Percentiles rank a stretch among this genome's conserved stretches.
phyloP scores from a whole-genome alignment of 371 early-diverging fungal species.

The Mucor racemosus region DNA sequence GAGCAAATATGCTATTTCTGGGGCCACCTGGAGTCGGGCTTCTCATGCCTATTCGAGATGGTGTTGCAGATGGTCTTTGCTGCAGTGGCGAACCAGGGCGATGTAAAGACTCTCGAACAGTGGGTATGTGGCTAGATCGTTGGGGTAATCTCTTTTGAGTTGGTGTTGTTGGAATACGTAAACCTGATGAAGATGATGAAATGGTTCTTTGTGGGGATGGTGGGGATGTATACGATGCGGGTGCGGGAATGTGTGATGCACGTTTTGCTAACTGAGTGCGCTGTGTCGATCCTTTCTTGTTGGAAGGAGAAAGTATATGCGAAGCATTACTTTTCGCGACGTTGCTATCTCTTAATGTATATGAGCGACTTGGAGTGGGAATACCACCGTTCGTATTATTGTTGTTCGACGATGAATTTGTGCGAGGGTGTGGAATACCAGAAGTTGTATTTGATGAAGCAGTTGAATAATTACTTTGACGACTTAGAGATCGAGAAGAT shows the following conservation, averaged over 20 bases:
- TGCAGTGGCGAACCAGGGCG: constrained; percentile 22
- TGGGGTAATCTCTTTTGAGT: constrained; percentile 22
- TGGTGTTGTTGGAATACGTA: constrained; percentile 17
- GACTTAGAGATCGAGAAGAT: constrained; percentile 46
- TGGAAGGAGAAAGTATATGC: constrained; percentile 7
- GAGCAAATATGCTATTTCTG: constrained; percentile 15
- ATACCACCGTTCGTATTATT: constrained; percentile 15
- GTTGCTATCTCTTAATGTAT: constrained; percentile 19
- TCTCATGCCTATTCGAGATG: constrained; percentile 25
- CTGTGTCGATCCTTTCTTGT: constrained; percentile 15
- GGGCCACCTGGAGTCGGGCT: constrained; percentile 26
- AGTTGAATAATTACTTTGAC: constrained; percentile 48
- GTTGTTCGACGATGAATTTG: constrained; percentile 10
- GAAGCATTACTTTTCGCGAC: constrained; percentile 1
- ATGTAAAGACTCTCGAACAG: constrained; percentile 24
- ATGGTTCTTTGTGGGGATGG: constrained; percentile 38
- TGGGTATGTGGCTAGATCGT: constrained; percentile 47
- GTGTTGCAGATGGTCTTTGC: constrained; percentile 9
- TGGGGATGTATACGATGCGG: constrained; percentile 24
- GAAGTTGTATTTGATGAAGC: constrained; percentile 35
- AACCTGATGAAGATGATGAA: constrained; percentile 26
- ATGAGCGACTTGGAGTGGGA: constrained; percentile 30
- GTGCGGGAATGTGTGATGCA: constrained; percentile 56
- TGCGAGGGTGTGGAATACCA: constrained; percentile 28
- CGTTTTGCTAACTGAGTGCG: constrained; percentile 43